Base-by-base conservation (phyloP, 139 green algal genomes). In the Volvox reticuliferus region DNA sequence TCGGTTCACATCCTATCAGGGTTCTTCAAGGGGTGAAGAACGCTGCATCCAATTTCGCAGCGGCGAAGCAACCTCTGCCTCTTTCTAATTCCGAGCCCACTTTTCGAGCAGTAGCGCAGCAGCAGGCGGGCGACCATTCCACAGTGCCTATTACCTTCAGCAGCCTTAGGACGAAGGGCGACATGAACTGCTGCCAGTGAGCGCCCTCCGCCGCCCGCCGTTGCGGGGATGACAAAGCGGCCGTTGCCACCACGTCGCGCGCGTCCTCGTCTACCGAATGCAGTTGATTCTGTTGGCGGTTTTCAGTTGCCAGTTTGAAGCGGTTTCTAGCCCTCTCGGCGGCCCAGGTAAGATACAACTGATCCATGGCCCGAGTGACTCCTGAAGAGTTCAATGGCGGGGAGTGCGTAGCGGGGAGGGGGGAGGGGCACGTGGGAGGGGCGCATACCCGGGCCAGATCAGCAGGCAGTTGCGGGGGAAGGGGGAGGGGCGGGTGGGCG, bases 291-390 rank as follows among this genome's bases (percentile, higher is more conserved):
- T 55, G 79, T 55, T 55, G 44, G 44, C 9, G 44, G 44, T 14
- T 55, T 55, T 55, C 44, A 9, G 44, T 55, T 55, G 44, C 5
- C 5, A 55, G 44, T 55, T 55, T 55, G 12, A 35, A 17, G 0
- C 84, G 37, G 26, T 62, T 44, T 6, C 2, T 3, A 14, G 86
- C 73, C 5, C 86, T 44, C 0, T 3, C 35, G 18, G 86, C 86
- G 3, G 86, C 71, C 86, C 86, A 90, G 18, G 86, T 90, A 55
- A 90, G 73, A 75, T 84, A 84, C 21, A 90, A 75, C 86, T 90
- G 86, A 55, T 90, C 86, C 86, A 84, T 90, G 73, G 86, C 86
- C 0, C 86, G 86, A 16, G 86, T 90, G 30, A 76, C 44, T 3
- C 86, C 86, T 90, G 78, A n/a, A n/a, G n/a, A n/a, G n/a, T n/a